Evolutionary conservation across 495 filamentous ascomycete genomes (phyloP).

Genomic region (Pyrenula aspistea): DNA sequence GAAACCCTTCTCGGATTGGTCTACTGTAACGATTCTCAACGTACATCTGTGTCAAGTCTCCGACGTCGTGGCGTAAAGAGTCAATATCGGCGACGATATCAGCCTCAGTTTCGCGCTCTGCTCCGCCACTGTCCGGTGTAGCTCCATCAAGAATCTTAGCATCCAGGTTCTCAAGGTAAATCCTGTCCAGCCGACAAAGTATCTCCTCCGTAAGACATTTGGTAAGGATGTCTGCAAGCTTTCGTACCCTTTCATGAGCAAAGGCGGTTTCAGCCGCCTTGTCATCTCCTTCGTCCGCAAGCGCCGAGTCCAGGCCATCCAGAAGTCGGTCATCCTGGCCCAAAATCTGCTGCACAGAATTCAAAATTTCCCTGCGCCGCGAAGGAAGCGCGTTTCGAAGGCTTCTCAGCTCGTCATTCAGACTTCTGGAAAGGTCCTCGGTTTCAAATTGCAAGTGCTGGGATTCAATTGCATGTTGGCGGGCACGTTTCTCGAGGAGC

Average conservation of each 20-base stretch:
- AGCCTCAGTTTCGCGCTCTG: conserved; percentile 12
- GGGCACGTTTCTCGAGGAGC: not conserved
- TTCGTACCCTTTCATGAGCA: not conserved
- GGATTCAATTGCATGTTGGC: not conserved
- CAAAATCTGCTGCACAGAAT: conserved; percentile 19
- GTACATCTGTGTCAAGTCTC: conserved; percentile 49
- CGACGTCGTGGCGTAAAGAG: conserved; percentile 50
- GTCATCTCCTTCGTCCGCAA: conserved; percentile 18
- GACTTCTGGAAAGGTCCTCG: not conserved
- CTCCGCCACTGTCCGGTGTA: not conserved
- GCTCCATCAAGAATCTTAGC: not conserved
- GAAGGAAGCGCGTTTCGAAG: conserved; percentile 14
- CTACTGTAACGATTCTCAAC: conserved; percentile 46
- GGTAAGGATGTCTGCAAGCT: conserved; percentile 18
- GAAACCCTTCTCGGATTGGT: conserved; percentile 36
- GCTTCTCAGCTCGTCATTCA: not conserved
- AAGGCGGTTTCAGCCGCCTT: conserved; percentile 16
- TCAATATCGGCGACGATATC: conserved; percentile 46
- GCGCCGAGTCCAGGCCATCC: conserved; percentile 12
- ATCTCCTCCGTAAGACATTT: conserved; percentile 25
- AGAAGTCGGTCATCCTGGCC: conserved; percentile 29
- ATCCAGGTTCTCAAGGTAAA: conserved; percentile 24
- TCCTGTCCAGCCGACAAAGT: conserved; percentile 29
- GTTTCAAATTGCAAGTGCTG: not conserved
- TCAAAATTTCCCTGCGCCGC: conserved; percentile 25